Evolutionary conservation across 192 early-diverging fungal species (phyloP).

Genomic region (Gonapodya sp.): DNA sequence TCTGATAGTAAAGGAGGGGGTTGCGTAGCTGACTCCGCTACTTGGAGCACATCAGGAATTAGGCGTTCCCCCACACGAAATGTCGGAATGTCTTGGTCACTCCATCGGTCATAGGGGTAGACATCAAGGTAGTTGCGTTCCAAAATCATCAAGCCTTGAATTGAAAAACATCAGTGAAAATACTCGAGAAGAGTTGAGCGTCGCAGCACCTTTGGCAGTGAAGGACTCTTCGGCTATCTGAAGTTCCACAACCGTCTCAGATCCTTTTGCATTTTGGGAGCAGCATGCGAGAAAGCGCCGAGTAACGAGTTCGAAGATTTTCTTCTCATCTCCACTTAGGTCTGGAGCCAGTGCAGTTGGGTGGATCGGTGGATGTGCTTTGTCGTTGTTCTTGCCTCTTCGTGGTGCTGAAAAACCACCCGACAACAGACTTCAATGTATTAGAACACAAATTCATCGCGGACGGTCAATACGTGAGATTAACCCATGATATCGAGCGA

Average conservation of each 20-base stretch:
- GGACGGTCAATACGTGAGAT: no score
- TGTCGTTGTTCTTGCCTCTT: conserved; percentile 78
- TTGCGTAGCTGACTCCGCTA: conserved; percentile 55
- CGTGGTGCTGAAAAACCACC: conserved; percentile 67
- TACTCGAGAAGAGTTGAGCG: neutral
- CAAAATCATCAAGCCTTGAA: conserved; percentile 61
- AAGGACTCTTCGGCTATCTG: conserved; percentile 68
- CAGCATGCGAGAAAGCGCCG: conserved; percentile 88
- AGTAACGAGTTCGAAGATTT: conserved; percentile 79
- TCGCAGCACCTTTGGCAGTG: conserved; percentile 41
- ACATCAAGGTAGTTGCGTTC: conserved; percentile 89
- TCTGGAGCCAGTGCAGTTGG: conserved; percentile 52
- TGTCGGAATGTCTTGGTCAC: conserved; percentile 55
- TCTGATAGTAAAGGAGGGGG: conserved; percentile 72
- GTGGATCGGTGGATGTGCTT: conserved; percentile 98
- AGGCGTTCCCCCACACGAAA: conserved; percentile 62
- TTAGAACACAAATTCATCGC: no score
- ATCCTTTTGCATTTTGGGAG: conserved; percentile 78
- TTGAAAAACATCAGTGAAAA: conserved; percentile 11
- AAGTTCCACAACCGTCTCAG: conserved; percentile 66
- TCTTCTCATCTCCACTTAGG: conserved; percentile 53
- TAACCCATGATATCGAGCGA: no score
- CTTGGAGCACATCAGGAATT: conserved; percentile 52
- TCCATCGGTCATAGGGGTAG: conserved; percentile 87
- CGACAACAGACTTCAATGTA: conserved; percentile 35